phyloP scores from a whole-genome alignment of 2,329 filamentous ascomycete genomes.

The Pseudocercospora eumusae region DNA sequence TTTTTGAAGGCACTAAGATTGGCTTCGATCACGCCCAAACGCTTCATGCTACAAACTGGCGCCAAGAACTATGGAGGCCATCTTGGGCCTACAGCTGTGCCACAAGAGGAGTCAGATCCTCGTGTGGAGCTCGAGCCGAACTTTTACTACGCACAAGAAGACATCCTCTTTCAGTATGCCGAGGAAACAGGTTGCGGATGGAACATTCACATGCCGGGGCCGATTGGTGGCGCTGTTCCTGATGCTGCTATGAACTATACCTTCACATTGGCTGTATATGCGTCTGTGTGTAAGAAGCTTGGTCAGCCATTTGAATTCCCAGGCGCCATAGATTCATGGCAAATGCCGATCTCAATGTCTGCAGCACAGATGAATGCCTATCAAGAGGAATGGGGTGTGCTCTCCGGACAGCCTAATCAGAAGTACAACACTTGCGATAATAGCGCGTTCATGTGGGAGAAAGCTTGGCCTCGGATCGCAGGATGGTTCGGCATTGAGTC shows the following conservation, averaged over 20 bases:
- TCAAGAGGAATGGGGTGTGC: constrained; percentile 53
- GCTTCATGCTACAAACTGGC: constrained; percentile 55
- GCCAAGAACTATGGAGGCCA: constrained; percentile 57
- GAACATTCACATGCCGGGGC: constrained; percentile 53
- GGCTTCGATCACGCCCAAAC: constrained; percentile 48
- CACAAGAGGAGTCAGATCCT: constrained; percentile 52
- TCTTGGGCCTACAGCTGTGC: constrained; percentile 49
- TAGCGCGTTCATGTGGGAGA: constrained; percentile 51
- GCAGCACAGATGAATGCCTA: constrained; percentile 52
- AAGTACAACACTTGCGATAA: constrained; percentile 55
- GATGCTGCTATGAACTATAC: constrained; percentile 56
- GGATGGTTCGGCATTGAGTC: constrained; percentile 47
- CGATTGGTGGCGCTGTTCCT: constrained; percentile 53
- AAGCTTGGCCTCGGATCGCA: constrained; percentile 53
- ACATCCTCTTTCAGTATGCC: constrained; percentile 50
- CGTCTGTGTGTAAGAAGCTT: constrained; percentile 48
- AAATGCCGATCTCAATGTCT: constrained; percentile 46
- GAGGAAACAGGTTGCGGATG: constrained; percentile 43
- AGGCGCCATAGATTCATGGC: constrained; percentile 50
- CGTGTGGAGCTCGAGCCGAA: constrained; percentile 50
- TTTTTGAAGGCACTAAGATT: constrained; percentile 51
- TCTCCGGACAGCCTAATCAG: constrained; percentile 47
- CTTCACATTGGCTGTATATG: constrained; percentile 54
- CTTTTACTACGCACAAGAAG: constrained; percentile 60
- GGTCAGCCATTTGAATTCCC: constrained; percentile 49